Base-by-base conservation (phyloP, 2,329 filamentous ascomycete species). In the Boeremia lycopersici region DNA sequence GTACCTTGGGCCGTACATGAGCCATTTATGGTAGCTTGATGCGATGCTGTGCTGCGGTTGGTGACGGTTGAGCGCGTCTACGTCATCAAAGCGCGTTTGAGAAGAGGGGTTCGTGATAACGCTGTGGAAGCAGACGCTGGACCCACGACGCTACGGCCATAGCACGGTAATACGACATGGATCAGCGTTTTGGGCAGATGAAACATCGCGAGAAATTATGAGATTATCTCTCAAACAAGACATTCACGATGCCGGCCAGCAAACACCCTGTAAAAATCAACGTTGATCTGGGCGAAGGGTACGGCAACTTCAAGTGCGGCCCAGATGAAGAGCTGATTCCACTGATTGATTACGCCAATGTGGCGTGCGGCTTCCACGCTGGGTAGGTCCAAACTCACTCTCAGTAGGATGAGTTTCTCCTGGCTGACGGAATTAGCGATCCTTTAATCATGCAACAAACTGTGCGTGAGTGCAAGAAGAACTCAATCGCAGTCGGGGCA, bases 361-460 rank as follows among this genome's bases (percentile, higher is more conserved):
- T 88, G 28, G 85, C 85, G 8, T 88, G 84, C 64, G 84, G 83
- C 1, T 84, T 83, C 58, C 83, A 85, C 56, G 82, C 79, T 52
- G 73, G 71, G 69, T 71, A 59, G 13, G 58, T 49, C 1, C 6
- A 8, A 8, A 4, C 17, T 13, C 9, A 1, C 11, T 30, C 3
- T 15, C 10, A 29, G 12, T n/a, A 5, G 2, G 2, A 7, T 17
- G 8, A 38, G 15, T 13, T 31, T 34, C 17, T 2, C 6, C 12
- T 23, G 11, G 29, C 61, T 67, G 44, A 67, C 30, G 8, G 11
- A 4, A 26, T 23, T 50, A 74, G 75, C 42, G 86, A 89, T 56
- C 85, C 86, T 0, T 65, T 84, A n/a, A 85, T 87, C 48, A 89
- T 88, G 85, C 74, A 81, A 42, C 77, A 84, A 51, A 88, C 85